Percentiles rank a stretch among this genome's conserved stretches.
Evolutionary conservation across 805 yeast species (phyloP).

Genomic region (Wickerhamiella sergipiensis): DNA sequence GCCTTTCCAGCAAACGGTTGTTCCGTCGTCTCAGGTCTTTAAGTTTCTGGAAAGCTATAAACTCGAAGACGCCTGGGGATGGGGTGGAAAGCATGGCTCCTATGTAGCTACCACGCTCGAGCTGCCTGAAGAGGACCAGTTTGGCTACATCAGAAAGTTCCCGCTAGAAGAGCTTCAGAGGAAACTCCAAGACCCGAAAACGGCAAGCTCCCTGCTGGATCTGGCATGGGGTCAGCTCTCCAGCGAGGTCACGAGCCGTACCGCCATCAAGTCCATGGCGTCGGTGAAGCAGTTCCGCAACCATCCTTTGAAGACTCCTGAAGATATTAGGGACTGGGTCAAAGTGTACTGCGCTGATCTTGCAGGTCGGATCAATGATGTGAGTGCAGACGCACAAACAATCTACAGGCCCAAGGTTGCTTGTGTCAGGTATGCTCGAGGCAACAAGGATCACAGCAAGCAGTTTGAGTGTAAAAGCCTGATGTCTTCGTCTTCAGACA

Average conservation of each 20-base stretch:
- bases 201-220: constrained; percentile 44
- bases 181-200: constrained; percentile 30
- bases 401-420: constrained; percentile 44
- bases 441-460: background rate
- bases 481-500: background rate
- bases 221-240: constrained; percentile 50
- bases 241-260: constrained; percentile 42
- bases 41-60: constrained; percentile 48
- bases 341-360: constrained; percentile 73
- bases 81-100: constrained; percentile 84
- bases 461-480: background rate
- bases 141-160: constrained; percentile 39
- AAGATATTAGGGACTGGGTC: constrained; percentile 65
- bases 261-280: constrained; percentile 72
- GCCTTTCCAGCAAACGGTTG: constrained; percentile 75
- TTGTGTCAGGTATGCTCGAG: constrained; percentile 25
- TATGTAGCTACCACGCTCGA: constrained; percentile 36
- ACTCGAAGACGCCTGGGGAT: constrained; percentile 67
- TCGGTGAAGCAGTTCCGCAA: constrained; percentile 70
- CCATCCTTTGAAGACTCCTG: constrained; percentile 34
- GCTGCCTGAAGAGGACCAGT: constrained; percentile 35
- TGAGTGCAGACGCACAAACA: constrained; percentile 46
- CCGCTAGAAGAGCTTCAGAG: constrained; percentile 27
- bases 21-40: constrained; percentile 36
- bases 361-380: constrained; percentile 52